Evolutionary conservation across 148 eudicot species (phyloP).

Genomic region (Heliosperma pusillum): DNA sequence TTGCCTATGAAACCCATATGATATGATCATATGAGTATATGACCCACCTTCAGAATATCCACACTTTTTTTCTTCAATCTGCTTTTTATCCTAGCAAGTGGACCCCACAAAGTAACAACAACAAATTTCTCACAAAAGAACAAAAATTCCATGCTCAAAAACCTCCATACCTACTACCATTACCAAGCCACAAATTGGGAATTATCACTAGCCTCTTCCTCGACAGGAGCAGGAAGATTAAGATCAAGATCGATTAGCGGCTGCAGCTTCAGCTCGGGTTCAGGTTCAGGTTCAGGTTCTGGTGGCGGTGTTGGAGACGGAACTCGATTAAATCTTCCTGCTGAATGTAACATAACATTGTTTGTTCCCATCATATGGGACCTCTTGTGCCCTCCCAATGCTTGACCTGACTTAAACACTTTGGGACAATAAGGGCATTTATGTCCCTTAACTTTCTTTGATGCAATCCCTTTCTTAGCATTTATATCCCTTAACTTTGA

Average conservation of each 20-base stretch:
- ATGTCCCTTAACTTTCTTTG: constrained; percentile 60
- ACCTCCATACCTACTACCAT: constrained; percentile 18
- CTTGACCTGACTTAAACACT: constrained; percentile 85
- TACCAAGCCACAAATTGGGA: constrained; percentile 40
- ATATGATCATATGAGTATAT: neutral
- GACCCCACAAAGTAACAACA: constrained; percentile 14
- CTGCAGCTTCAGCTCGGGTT: constrained; percentile 15
- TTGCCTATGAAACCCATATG: neutral
- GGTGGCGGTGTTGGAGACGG: neutral
- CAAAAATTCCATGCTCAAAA: constrained; percentile 21
- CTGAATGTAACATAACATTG: constrained; percentile 5
- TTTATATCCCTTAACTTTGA: neutral
- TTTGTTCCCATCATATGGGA: constrained; percentile 55
- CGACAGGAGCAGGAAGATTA: constrained; percentile 73
- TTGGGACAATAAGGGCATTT: constrained; percentile 75
- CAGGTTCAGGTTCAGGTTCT: neutral
- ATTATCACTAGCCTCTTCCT: constrained; percentile 43
- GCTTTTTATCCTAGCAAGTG: neutral
- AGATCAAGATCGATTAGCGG: constrained; percentile 74
- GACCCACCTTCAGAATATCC: neutral
- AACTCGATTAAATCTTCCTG: neutral
- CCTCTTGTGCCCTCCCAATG: constrained; percentile 96
- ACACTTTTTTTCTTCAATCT: no score
- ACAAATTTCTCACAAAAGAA: constrained; percentile 9
- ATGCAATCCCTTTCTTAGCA: constrained; percentile 26